Evolutionary conservation across 2,329 filamentous ascomycete genomes (phyloP).

Genomic region (Talaromyces sp.): DNA sequence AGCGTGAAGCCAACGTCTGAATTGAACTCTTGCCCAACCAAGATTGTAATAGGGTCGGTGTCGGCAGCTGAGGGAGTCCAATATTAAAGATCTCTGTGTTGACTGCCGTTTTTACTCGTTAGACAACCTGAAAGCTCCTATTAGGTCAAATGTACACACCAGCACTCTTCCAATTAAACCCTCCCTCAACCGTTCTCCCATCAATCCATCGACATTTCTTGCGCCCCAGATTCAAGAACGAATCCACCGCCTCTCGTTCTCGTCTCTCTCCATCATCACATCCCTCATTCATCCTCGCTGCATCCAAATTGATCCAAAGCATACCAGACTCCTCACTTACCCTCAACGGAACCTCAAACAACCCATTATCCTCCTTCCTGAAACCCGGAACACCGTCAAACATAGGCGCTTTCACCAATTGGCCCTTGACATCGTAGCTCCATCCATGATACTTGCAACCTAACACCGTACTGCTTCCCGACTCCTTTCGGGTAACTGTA

Average conservation of each 20-base stretch:
- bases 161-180: constrained; percentile 37
- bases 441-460: constrained; percentile 64
- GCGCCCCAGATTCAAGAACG: background rate
- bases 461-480: constrained; percentile 54
- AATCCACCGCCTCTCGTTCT: background rate
- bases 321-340: constrained; percentile 21
- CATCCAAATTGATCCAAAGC: constrained; percentile 31
- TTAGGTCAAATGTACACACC: constrained; percentile 24
- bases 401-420: constrained; percentile 60
- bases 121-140: background rate
- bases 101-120: background rate
- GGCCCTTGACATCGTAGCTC: constrained; percentile 59
- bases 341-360: constrained; percentile 44
- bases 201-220: constrained; percentile 27
- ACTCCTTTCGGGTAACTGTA: constrained; percentile 54
- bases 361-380: constrained; percentile 55
- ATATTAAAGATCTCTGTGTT: constrained; percentile 7
- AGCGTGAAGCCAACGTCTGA: background rate
- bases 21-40: background rate
- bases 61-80: constrained; percentile 2
- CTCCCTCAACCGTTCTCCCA: constrained; percentile 29
- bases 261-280: background rate
- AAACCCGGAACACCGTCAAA: constrained; percentile 59
- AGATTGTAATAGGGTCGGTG: background rate
- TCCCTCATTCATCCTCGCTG: constrained; percentile 23